A percentile compares a stretch with the other conserved stretches of the same genome.
phyloP scores from a whole-genome alignment of 1,139 yeast genomes.

The Suhomyces yuchorum region DNA sequence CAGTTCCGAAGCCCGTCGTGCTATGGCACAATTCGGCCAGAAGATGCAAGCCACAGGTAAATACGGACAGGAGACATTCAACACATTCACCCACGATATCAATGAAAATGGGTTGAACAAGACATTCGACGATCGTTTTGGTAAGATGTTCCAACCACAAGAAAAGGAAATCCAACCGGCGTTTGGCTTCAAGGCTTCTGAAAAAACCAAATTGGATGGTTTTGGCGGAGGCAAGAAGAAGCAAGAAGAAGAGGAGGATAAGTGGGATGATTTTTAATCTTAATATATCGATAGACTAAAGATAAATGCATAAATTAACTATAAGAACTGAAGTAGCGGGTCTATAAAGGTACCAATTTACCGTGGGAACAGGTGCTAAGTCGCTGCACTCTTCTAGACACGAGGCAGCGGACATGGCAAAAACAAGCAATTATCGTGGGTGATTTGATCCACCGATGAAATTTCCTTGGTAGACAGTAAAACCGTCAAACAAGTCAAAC shows the following conservation, averaged over 20 bases:
- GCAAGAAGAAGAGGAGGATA: conserved; percentile 41
- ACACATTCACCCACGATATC: conserved; percentile 56
- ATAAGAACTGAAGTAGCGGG: conserved; percentile 5
- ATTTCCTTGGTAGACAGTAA: neutral
- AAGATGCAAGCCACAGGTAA: conserved; percentile 87
- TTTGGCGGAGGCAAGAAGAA: conserved; percentile 40
- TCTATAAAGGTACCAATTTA: conserved; percentile 3
- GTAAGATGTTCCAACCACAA: conserved; percentile 49
- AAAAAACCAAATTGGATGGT: conserved; percentile 59
- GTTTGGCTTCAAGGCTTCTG: conserved; percentile 70
- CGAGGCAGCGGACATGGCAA: neutral
- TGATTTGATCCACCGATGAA: neutral
- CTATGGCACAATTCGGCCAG: conserved; percentile 95
- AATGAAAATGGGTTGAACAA: conserved; percentile 37
- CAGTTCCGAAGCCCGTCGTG: conserved; percentile 78
- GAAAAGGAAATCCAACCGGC: conserved; percentile 56
- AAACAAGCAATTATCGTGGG: neutral
- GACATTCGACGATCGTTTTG: conserved; percentile 34
- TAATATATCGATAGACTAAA: neutral
- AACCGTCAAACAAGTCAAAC: too few relatives aligned
- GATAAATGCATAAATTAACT: conserved; percentile 5
- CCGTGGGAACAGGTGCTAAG: neutral
- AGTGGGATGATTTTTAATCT: conserved; percentile 49
- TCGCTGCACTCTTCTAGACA: conserved; percentile 1
- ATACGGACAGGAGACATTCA: conserved; percentile 67